Evolutionary conservation across 805 yeast species (phyloP).

Genomic region (Candida manassasensis): DNA sequence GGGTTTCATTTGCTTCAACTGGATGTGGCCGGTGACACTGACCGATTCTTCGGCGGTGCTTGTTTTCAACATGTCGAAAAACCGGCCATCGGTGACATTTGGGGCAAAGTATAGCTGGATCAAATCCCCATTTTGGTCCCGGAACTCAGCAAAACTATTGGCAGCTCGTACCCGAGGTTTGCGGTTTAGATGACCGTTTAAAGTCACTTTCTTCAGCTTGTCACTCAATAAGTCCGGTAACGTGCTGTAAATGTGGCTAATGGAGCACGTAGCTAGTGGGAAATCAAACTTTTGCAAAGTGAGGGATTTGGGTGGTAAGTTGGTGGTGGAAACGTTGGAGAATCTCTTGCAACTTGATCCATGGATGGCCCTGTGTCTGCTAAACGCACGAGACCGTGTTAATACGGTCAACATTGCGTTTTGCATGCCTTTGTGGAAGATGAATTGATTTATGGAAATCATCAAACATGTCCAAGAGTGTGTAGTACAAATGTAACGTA

Average conservation of each 20-base stretch:
- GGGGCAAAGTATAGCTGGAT: slow-evolving; percentile 46
- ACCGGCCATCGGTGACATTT: slow-evolving; percentile 37
- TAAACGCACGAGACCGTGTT: not conserved
- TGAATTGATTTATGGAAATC: no score
- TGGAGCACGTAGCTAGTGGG: slow-evolving; percentile 30
- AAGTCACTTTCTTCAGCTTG: slow-evolving; percentile 28
- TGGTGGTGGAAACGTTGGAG: slow-evolving; percentile 1
- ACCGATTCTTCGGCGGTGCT: slow-evolving; percentile 70
- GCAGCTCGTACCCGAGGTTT: slow-evolving; percentile 70
- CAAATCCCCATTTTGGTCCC: slow-evolving; percentile 67
- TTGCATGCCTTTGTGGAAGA: no score
- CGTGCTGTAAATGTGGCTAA: slow-evolving; percentile 11
- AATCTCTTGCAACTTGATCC: not conserved
- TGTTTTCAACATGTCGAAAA: slow-evolving; percentile 37
- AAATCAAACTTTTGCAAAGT: slow-evolving; percentile 31
- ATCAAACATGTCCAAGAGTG: no score
- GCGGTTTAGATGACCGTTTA: slow-evolving; percentile 83
- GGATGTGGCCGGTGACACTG: slow-evolving; percentile 54
- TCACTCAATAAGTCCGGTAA: slow-evolving; percentile 10
- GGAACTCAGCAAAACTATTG: slow-evolving; percentile 65
- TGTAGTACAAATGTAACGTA: no score
- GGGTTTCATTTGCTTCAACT: slow-evolving; percentile 22
- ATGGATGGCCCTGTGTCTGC: not conserved
- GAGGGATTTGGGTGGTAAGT: slow-evolving; percentile 17
- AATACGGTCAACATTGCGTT: not conserved